These are phyloP conservation scores for Balamuthia mandrillaris DNA, from an alignment of 208 protist species.

Conservation along the genomic window DNA sequence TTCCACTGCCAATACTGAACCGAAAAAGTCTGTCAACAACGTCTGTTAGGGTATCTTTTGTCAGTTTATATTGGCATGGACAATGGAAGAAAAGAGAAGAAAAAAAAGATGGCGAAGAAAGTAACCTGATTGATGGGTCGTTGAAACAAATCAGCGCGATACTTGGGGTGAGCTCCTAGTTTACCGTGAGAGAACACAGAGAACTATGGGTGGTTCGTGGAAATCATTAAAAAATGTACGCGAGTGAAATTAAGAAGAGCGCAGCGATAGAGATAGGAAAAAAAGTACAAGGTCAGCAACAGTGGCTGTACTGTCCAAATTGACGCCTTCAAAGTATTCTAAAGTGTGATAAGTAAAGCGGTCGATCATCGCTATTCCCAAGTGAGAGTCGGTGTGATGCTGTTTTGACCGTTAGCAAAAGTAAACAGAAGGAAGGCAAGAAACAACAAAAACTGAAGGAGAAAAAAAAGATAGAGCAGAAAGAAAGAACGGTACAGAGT, in stretches of 20 bases:
- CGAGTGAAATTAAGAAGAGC: neutral
- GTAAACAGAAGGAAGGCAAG: no score
- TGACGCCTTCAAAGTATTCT: slow-evolving; percentile 52
- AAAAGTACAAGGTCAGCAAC: neutral
- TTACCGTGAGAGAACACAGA: neutral
- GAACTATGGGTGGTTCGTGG: neutral
- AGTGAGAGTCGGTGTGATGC: slow-evolving; percentile 68
- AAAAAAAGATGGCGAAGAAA: neutral
- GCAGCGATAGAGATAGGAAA: neutral
- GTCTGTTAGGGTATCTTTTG: neutral
- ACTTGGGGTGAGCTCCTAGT: slow-evolving; percentile 10
- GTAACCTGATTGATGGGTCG: neutral
- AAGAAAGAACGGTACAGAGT: slow-evolving; percentile 62
- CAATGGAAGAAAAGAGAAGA: neutral
- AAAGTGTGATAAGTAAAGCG: slow-evolving; percentile 85
- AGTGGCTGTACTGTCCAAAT: neutral
- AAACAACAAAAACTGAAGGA: no score
- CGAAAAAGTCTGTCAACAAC: slow-evolving; percentile 29
- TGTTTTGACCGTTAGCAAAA: slow-evolving; percentile 45
- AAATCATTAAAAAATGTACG: neutral
- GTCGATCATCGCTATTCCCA: slow-evolving; percentile 83
- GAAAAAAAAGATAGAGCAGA: neutral
- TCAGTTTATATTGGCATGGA: neutral
- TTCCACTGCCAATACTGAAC: slow-evolving; percentile 3
- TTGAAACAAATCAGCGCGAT: neutral